A percentile compares a stretch with the other conserved stretches of the same genome.
phyloP scores from a whole-genome alignment of 306 rosid genomes.

The Oxytropis ochrocephala region DNA sequence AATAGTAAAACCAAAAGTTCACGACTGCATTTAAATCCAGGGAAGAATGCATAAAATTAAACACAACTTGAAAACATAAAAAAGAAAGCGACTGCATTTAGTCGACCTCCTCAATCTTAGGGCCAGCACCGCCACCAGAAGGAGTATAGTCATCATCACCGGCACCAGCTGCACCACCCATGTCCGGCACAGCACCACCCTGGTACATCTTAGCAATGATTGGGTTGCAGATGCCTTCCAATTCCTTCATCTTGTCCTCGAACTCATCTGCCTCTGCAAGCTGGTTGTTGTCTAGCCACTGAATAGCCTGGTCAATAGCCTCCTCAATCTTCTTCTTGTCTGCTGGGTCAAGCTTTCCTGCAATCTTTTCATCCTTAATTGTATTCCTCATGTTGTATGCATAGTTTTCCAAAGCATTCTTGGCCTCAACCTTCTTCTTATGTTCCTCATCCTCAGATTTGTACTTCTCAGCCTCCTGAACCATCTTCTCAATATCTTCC shows the following conservation, averaged over 20 bases:
- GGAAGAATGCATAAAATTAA: not conserved
- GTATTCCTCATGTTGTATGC: slow-evolving; percentile 76
- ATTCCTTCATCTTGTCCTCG: slow-evolving; percentile 65
- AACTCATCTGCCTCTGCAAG: slow-evolving; percentile 46
- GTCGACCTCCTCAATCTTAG: slow-evolving; percentile 39
- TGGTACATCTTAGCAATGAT: slow-evolving; percentile 49
- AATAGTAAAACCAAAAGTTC: not conserved
- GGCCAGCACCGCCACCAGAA: slow-evolving; percentile 29
- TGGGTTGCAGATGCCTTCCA: slow-evolving; percentile 54
- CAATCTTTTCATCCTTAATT: slow-evolving; percentile 59
- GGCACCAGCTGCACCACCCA: slow-evolving; percentile 4
- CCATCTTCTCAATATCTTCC: slow-evolving; percentile 75
- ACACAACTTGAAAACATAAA: not conserved
- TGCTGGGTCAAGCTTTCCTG: slow-evolving; percentile 38
- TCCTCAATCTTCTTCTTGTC: slow-evolving; percentile 71
- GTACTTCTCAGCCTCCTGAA: slow-evolving; percentile 71
- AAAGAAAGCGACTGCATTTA: not conserved
- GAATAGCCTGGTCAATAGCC: slow-evolving; percentile 52
- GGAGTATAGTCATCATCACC: slow-evolving; percentile 25
- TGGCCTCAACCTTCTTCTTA: slow-evolving; percentile 59
- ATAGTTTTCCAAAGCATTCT: slow-evolving; percentile 43
- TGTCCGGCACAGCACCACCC: slow-evolving; percentile 42
- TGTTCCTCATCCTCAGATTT: slow-evolving; percentile 69
- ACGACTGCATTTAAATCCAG: not conserved
- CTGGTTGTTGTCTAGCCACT: slow-evolving; percentile 59